Base-by-base conservation (phyloP, 1,284 basidiomycete species). In the Sphaerobolus stellatus region DNA sequence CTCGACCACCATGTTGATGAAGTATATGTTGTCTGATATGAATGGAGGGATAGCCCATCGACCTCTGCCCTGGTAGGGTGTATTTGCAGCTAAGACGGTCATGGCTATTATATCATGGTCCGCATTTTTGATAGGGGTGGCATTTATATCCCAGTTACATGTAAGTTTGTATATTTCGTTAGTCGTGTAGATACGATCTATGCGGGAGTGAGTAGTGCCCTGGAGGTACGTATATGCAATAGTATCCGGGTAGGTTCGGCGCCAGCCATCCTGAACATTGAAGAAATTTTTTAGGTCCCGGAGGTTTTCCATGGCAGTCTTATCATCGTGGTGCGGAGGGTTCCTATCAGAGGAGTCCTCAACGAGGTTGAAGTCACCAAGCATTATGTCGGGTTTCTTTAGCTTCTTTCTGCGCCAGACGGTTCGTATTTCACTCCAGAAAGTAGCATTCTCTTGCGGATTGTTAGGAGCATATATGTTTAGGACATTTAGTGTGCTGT, bases 301-400 rank as follows among this genome's bases (percentile, higher is more conserved):
- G 1, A 71, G 56, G 2, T 53, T 58, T 2, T 60, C 48, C 0
- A 56, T 58, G 11, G 58, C 28, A 4, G 30, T 40, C 4, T 29
- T 16, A 1, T 25, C 16, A 31, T 75, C 71, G 1, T 16, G 5
- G 5, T 62, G 56, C 2, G 43, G 22, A 6, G 73, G 73, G 1
- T 68, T 48, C 0, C 72, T 31, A 58, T 78, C 74, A 0, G 73
- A 59, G 0, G 58, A n/a, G 2, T 74, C 68, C 57, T 78, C 74
- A 0, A 74, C 70, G 3, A 75, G 59, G 48, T 78, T 79, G 43
- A 74, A 75, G 55, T 78, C 75, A 0, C 76, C 75, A 0, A 69
- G 41, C 46, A 78, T 58, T 0, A 75, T 45, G 34, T 74, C 67
- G 0, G 70, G 70, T 25, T 46, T 45, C 0, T 56, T 64, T 1